Evolutionary conservation across 768 basidiomycete species (phyloP), one percentile per base, ranked within the genome.

Genomic region (Sarcodon sp.): DNA sequence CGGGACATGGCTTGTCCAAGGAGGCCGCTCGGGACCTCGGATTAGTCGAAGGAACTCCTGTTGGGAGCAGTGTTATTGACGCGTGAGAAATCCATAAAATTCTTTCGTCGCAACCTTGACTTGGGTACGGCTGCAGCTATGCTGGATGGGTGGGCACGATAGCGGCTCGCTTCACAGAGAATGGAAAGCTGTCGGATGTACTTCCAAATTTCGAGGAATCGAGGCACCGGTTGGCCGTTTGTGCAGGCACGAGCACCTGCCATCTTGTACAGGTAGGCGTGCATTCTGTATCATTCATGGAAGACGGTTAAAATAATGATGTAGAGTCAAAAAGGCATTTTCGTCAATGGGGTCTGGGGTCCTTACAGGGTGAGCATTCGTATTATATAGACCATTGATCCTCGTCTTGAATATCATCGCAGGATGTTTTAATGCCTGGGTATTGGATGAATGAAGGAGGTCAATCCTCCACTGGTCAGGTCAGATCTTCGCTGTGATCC

Each of bases 361-460:
- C 88, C 88, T 1, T 91, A 90, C 62, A 84, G 76, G 66, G 83
- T 80, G 49, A 55, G 60, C 21, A 27, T 27, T 18, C 8, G 5
- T n/a, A 33, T 2, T n/a, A 32, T 13, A 13, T 43, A 33, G 54
- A 53, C 6, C 15, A 15, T 18, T 6, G 52, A 37, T 33, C 15
- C 32, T 44, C 33, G 44, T 37, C 49, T 51, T 10, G 47, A 43
- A 6, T 64, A 27, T 27, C 21, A 27, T 27, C 13, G 1, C 54
- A 87, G 78, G 83, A 97, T 58, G 82, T 90, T 6, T 74, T 93
- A 33, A 92, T 97, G 66, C 81, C 81, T 38, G 90, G 83, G 13
- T 93, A 89, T 84, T 99, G 94, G 96, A 96, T 97, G 91, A 99
- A 93, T 58, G 96, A 99, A 65, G 96, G 94, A 35, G 96, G 96